Evolutionary conservation across 768 basidiomycete species (phyloP).

Genomic region (Mycena haematopus): DNA sequence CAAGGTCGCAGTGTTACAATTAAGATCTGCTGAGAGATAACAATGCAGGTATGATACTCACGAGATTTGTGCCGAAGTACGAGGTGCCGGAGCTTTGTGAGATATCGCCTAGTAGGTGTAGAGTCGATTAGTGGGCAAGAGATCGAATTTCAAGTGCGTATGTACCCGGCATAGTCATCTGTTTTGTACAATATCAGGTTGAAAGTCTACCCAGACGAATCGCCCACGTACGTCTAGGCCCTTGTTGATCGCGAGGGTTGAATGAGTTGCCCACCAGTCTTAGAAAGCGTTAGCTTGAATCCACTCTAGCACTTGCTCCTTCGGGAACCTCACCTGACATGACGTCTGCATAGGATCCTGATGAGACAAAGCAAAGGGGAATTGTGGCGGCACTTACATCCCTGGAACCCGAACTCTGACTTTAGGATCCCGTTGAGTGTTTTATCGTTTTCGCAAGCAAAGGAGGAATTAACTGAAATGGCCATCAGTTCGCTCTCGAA

Average conservation of each 20-base stretch:
- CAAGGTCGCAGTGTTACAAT: neutral
- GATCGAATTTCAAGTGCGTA: neutral
- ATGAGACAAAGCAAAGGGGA: constrained; percentile 14
- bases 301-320: neutral
- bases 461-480: constrained; percentile 56
- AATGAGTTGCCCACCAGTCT: constrained; percentile 76
- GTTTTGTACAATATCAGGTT: neutral
- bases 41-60: neutral
- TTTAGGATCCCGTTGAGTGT: constrained; percentile 67
- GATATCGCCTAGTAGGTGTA: constrained; percentile 46
- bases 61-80: constrained; percentile 68
- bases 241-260: constrained; percentile 58
- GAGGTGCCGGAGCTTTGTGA: constrained; percentile 49
- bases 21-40: constrained; percentile 25
- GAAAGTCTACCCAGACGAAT: neutral
- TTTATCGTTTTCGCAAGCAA: constrained; percentile 69
- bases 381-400: constrained; percentile 47
- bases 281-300: neutral
- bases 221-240: constrained; percentile 61
- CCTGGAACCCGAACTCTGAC: constrained; percentile 70
- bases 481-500: neutral
- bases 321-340: constrained; percentile 47
- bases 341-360: constrained; percentile 41
- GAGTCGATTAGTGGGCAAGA: neutral
- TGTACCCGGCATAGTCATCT: constrained; percentile 82